Conservation (phyloP, 192 early-diverging fungal genomes). For the Rhizophagus clarus region DNA sequence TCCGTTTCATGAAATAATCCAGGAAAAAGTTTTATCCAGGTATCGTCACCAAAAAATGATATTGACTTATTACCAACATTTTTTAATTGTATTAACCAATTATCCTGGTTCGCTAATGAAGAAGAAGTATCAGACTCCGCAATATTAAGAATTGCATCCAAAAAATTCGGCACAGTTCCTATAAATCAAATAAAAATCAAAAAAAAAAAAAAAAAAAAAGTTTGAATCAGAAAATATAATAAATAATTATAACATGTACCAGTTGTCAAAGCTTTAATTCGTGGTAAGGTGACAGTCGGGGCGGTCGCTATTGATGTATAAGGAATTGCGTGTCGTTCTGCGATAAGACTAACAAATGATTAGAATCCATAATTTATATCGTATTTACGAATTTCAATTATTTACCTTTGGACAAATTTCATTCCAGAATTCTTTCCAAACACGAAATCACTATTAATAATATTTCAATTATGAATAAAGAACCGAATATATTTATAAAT, state of each 20-base stretch:
- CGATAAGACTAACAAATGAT: constrained; percentile 56
- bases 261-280: constrained; percentile 81
- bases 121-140: constrained; percentile 71
- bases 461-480: background rate
- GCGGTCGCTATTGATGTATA: constrained; percentile 60
- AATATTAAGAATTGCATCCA: constrained; percentile 83
- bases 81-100: constrained; percentile 69
- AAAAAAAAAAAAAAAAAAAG: no score
- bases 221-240: background rate
- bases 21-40: constrained; percentile 90
- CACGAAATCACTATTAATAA: constrained; percentile 64
- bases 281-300: constrained; percentile 80
- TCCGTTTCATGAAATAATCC: constrained; percentile 60
- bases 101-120: constrained; percentile 64
- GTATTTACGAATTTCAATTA: constrained; percentile 24
- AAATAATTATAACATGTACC: constrained; percentile 42
- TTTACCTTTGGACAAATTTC: constrained; percentile 60
- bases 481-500: constrained; percentile 25
- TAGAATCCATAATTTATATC: constrained; percentile 31
- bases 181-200: background rate
- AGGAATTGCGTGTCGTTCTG: constrained; percentile 46
- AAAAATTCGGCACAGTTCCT: constrained; percentile 76
- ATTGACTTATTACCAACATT: constrained; percentile 52
- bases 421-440: constrained; percentile 67
- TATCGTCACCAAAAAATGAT: constrained; percentile 92